Conservation (phyloP, 148 eudicot genomes). For the Rhododendron henanense region DNA sequence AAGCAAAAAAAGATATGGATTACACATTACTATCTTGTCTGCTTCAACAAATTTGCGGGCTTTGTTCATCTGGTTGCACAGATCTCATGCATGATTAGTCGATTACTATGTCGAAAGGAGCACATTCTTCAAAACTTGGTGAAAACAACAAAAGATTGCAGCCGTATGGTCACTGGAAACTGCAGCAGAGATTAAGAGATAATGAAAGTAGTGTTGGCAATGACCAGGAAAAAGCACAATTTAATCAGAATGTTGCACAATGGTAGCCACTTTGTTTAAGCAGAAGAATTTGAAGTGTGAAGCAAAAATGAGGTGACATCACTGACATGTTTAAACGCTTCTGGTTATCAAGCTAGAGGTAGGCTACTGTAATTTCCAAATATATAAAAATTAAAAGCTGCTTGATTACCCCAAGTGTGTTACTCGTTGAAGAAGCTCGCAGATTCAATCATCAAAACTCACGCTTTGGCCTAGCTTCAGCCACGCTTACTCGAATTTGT, state of each 20-base stretch:
- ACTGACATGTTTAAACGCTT: background rate
- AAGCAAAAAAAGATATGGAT: background rate
- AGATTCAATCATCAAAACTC: slow-evolving; percentile 33
- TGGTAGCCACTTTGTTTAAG: background rate
- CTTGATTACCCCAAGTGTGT: slow-evolving; percentile 11
- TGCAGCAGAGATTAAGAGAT: background rate
- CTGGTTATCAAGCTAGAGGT: background rate
- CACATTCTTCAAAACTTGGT: background rate
- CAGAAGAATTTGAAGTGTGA: background rate
- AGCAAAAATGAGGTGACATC: background rate
- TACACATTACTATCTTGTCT: slow-evolving; percentile 3
- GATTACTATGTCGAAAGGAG: background rate
- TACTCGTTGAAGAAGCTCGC: slow-evolving; percentile 16
- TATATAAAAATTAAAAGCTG: background rate
- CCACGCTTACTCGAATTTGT: slow-evolving; percentile 69
- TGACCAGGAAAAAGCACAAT: background rate
- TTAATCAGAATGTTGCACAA: background rate
- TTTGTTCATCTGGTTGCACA: background rate
- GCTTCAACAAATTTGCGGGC: background rate
- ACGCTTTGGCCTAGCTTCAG: slow-evolving; percentile 76
- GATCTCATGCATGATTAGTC: too few relatives aligned
- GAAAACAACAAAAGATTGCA: background rate
- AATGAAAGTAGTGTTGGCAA: background rate
- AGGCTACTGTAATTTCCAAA: background rate
- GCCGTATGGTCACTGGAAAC: background rate